Conservation (phyloP, 139 green algal species). For the Medakamo hakoo region DNA sequence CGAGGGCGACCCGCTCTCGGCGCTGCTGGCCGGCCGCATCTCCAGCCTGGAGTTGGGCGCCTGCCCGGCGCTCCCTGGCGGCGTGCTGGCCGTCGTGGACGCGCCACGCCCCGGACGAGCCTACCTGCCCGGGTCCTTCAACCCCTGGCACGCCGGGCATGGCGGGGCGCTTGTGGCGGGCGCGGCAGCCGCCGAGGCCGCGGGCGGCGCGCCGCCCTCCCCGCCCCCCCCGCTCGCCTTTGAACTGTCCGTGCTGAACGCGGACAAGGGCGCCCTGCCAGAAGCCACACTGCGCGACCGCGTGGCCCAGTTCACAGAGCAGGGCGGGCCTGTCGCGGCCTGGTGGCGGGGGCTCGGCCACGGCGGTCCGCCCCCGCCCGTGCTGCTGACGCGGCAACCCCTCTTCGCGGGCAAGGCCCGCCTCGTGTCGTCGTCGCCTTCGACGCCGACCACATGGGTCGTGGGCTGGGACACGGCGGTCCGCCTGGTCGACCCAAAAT, state of each 20-base stretch:
- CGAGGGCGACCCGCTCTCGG: slow-evolving; percentile 10
- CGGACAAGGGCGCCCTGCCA: slow-evolving; percentile 70
- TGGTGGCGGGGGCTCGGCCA: slow-evolving; percentile 35
- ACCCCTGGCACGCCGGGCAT: slow-evolving; percentile 75
- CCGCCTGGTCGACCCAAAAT: slow-evolving; percentile 53
- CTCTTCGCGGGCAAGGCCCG: slow-evolving; percentile 63
- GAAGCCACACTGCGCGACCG: slow-evolving; percentile 35
- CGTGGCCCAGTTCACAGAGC: slow-evolving; percentile 52
- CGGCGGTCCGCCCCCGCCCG: neutral
- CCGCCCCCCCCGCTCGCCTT: slow-evolving; percentile 11
- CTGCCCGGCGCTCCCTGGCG: neutral
- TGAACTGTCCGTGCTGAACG: slow-evolving; percentile 76
- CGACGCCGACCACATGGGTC: slow-evolving; percentile 48
- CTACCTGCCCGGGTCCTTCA: slow-evolving; percentile 78
- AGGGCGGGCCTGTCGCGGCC: slow-evolving; percentile 39
- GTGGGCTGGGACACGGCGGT: slow-evolving; percentile 68
- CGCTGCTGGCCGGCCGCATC: slow-evolving; percentile 35
- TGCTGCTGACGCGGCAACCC: slow-evolving; percentile 20
- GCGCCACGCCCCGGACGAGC: slow-evolving; percentile 35
- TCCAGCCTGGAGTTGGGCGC: slow-evolving; percentile 39
- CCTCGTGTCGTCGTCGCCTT: slow-evolving; percentile 37
- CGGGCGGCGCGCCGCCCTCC: neutral
- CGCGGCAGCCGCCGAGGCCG: slow-evolving; percentile 23
- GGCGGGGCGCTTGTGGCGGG: neutral
- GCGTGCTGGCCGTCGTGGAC: slow-evolving; percentile 30